Conservation (phyloP, 768 basidiomycete species). For the Pulveroboletus sp. region DNA sequence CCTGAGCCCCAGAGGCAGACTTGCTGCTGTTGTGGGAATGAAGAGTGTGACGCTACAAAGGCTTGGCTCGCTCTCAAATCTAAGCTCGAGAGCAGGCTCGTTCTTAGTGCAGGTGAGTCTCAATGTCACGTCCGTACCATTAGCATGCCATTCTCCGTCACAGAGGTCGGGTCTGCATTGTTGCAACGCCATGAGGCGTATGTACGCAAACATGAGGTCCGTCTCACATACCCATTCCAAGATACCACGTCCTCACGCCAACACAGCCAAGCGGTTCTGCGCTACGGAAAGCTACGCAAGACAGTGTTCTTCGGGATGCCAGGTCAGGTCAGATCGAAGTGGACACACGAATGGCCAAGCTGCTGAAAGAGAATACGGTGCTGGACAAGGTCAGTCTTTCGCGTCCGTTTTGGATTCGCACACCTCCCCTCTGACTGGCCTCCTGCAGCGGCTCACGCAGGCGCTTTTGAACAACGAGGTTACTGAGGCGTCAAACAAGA, state of each 20-base stretch:
- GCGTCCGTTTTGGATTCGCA: neutral
- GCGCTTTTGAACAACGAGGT: conserved; percentile 79
- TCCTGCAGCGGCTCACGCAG: conserved; percentile 63
- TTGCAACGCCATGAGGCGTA: conserved; percentile 84
- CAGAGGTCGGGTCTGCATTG: conserved; percentile 89
- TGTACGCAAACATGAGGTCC: conserved; percentile 65
- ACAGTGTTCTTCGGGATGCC: conserved; percentile 5
- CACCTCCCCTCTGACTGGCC: conserved; percentile 3
- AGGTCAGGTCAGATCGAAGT: conserved; percentile 21
- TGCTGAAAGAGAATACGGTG: conserved; percentile 53
- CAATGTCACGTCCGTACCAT: neutral
- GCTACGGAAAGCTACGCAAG: conserved; percentile 13
- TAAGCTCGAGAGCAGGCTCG: conserved; percentile 69
- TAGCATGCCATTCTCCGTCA: conserved; percentile 3
- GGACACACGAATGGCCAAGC: conserved; percentile 31
- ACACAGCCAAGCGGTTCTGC: conserved; percentile 16
- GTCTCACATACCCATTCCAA: conserved; percentile 19
- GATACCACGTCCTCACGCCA: conserved; percentile 8
- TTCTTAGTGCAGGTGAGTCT: conserved; percentile 79
- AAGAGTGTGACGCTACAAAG: conserved; percentile 60
- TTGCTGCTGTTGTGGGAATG: conserved; percentile 61
- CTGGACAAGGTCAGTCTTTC: conserved; percentile 40
- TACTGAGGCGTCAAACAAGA: conserved; percentile 72
- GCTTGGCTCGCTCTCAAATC: conserved; percentile 62
- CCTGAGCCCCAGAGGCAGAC: conserved; percentile 55